These are phyloP conservation scores for Saururus chinensis DNA, from an alignment of 164 flowering plant genomes.

Conservation along the genomic window DNA sequence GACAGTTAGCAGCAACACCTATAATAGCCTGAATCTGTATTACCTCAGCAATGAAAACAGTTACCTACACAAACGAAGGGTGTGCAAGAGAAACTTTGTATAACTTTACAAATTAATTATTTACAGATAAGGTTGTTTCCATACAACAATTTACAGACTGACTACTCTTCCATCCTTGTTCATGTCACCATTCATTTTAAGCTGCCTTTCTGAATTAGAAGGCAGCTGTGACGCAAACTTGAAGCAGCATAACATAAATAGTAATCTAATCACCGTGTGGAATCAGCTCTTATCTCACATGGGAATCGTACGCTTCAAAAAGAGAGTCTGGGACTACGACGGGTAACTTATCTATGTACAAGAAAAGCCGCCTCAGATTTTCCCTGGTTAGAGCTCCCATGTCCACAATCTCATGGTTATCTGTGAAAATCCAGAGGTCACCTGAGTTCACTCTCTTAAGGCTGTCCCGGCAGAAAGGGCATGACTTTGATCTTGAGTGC, in stretches of 20 bases:
- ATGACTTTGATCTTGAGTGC: constrained; percentile 68
- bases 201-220: neutral
- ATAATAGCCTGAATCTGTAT: too few relatives aligned
- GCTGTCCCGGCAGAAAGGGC: constrained; percentile 87
- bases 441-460: constrained; percentile 46
- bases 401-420: constrained; percentile 51
- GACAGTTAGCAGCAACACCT: too few relatives aligned
- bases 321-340: constrained; percentile 31
- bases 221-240: neutral
- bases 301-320: constrained; percentile 37
- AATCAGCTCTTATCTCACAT: constrained; percentile 3
- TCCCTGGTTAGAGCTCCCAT: constrained; percentile 45
- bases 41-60: too few relatives aligned
- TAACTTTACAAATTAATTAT: neutral
- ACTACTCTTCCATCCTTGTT: neutral
- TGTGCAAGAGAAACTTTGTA: too few relatives aligned
- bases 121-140: neutral
- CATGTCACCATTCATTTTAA: neutral
- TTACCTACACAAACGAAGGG: too few relatives aligned
- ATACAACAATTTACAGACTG: constrained; percentile 2
- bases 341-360: constrained; percentile 58
- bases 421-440: constrained; percentile 71
- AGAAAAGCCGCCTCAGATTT: constrained; percentile 50
- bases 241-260: neutral
- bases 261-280: neutral